Evolutionary conservation across 129 eudicot genomes (phyloP), one percentile per base, ranked within the genome.

Genomic region (Pseudognaphalium luteoalbum): DNA sequence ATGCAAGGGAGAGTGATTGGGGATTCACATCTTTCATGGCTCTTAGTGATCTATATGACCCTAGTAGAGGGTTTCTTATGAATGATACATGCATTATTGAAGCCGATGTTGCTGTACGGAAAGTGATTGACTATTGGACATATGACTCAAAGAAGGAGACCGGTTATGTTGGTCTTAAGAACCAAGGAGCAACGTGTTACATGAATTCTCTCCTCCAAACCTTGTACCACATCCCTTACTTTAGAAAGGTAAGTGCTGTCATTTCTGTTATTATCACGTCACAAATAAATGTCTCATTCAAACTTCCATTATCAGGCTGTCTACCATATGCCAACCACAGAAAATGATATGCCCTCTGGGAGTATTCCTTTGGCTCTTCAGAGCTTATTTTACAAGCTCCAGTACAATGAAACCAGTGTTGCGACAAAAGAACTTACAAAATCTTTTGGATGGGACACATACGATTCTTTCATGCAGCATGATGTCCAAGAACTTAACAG

Each of bases 381-480:
- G 81, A 90, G 97, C 85, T 87, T 93, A 63, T 90, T 93, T 78
- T 93, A 93, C 82, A 93, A 93, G 83, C 98, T 93, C 66, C 98
- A 93, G 78, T 93, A 93, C 62, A 87, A 86, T 66, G 97, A 90
- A 70, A 93, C 97, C 52, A 93, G 97, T 90, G 98, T 93, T 62
- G 90, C 98, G 29, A 93, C 98, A 69, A 93, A 93, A 85, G 98
- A 90, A 68, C 81, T 93, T 81, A 93, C 98, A 19, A 93, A 90
- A 85, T 93, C 98, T 68, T 93, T 93, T 85, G 97, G 98, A 68
- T 93, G 98, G 98, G 98, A 93, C 78, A 88, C 98, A 10, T 90
- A 88, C 75, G 98, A 93, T 81, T 93, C 98, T 33, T 93, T 93
- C 78, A 88, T 93, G 98, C 97, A 93, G 84, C 98, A 93, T 81